Evolutionary conservation across 192 early-diverging fungal genomes (phyloP), one percentile per base, ranked within the genome.

Genomic region (Piromyces finnis): DNA sequence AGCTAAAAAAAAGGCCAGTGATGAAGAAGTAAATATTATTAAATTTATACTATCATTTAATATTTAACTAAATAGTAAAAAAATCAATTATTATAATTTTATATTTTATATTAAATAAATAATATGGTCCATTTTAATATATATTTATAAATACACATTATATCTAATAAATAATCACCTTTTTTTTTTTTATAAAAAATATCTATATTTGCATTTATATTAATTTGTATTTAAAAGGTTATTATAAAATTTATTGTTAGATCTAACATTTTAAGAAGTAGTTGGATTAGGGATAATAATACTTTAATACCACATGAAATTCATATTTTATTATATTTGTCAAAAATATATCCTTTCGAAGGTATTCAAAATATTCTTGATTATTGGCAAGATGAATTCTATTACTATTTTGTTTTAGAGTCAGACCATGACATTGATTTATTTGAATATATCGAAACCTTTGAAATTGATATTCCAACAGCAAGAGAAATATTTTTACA

Each of bases 1-100:
- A 16, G 92, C 88, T 30, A 82, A 82, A 14, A 84, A 88, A 36
- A 88, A 86, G 68, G 81, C 80, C 15, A 89, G 91, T 81, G 81
- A 80, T 27, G 81, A 84, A 78, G 79, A 85, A 79, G 90, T 92
- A 82, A 78, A 12, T 29, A 35, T 35, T 35, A 35, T 35, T 35
- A 35, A n/a, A n/a, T n/a, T n/a, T n/a, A n/a, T n/a, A n/a, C n/a
- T n/a, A n/a, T n/a, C n/a, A n/a, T n/a, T n/a, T n/a, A n/a, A n/a
- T n/a, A n/a, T n/a, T n/a, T n/a, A n/a, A n/a, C n/a, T n/a, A n/a
- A n/a, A n/a, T n/a, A n/a, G n/a, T n/a, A n/a, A n/a, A n/a, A n/a
- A n/a, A n/a, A n/a, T n/a, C n/a, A n/a, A n/a, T n/a, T n/a, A n/a
- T n/a, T n/a, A n/a, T n/a, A n/a, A n/a, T n/a, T n/a, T n/a, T n/a